Percentiles rank a stretch among this genome's conserved stretches.
Evolutionary conservation across 1,284 basidiomycete species (phyloP).

Genomic region (Puccinia hordei): DNA sequence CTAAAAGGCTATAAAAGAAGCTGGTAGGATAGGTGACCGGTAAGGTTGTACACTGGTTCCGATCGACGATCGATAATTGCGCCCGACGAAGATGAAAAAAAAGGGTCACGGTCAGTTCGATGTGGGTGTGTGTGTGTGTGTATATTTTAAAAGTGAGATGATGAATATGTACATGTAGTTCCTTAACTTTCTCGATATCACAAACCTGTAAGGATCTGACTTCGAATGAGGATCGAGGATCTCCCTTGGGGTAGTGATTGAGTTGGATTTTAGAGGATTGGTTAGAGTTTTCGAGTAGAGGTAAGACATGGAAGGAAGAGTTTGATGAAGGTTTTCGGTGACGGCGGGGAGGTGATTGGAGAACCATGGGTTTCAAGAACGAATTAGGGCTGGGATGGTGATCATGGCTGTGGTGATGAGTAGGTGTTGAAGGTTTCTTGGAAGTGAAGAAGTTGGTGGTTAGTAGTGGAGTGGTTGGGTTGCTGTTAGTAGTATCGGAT

Average conservation of each 20-base stretch:
- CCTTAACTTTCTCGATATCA: constrained; percentile 33
- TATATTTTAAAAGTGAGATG: neutral
- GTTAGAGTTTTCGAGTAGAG: neutral
- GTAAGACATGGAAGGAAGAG: neutral
- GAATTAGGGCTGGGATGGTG: constrained; percentile 33
- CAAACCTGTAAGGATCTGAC: constrained; percentile 10
- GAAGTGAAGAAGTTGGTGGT: neutral
- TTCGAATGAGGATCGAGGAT: constrained; percentile 1
- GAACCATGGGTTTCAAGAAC: constrained; percentile 16
- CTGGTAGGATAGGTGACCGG: constrained; percentile 31
- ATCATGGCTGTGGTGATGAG: constrained; percentile 9
- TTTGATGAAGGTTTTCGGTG: neutral
- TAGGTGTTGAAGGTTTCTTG: neutral
- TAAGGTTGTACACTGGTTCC: constrained; percentile 16
- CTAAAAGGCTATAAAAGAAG: constrained; percentile 30
- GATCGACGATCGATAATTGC: neutral
- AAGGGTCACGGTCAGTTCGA: neutral
- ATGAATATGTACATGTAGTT: constrained; percentile 40
- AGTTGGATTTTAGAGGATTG: neutral
- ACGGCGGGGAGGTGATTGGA: neutral
- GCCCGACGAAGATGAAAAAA: too few species aligned
- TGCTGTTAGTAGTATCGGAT: neutral
- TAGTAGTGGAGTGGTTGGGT: neutral
- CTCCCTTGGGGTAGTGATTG: neutral
- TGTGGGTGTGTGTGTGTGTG: neutral